Evolutionary conservation across 2,329 filamentous ascomycete genomes (phyloP), one percentile per base, ranked within the genome.

Genomic region (Ramularia endophylla): DNA sequence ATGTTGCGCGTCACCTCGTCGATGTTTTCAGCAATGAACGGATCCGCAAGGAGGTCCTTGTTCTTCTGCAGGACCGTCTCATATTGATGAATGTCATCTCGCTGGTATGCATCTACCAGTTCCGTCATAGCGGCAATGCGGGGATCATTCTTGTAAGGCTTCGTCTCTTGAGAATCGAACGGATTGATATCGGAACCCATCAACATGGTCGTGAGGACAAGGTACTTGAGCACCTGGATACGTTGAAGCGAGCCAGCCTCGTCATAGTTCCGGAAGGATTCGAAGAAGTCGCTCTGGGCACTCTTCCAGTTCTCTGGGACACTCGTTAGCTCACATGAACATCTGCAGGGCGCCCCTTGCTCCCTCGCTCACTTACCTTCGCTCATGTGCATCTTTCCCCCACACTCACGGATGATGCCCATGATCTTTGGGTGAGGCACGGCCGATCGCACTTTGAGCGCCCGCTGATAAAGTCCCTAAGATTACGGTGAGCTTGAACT

Each of bases 361-460:
- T 36, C 36, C 17, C 16, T 29, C 30, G 27, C 4, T 18, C 15
- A 19, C 69, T 58, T 64, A 66, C 69, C 69, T 73, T 98, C 92
- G 64, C 86, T 92, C 92, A 98, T 97, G 70, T 97, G 89, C 92
- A 98, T 98, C 73, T 98, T 98, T 56, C 92, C 92, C 58, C 92
- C 92, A 63, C 92, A 98, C 69, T 98, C 92, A 40, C 90, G 84
- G 61, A 98, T 98, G 63, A 98, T 90, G 38, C 92, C 92, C 87
- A 97, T 95, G 63, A 98, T 95, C 69, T 95, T 94, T 44, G 92
- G 92, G 67, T 98, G 92, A 28, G 92, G 90, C 9, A 98, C 92
- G 0, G 92, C 92, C n/a, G 92, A 97, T 48, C 87, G 83, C 40
- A 98, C 90, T 51, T 85, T 85, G 36, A 98, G 76, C 4, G 92